Base-by-base conservation (phyloP, 2,329 filamentous ascomycete genomes). In the Alternaria atra region DNA sequence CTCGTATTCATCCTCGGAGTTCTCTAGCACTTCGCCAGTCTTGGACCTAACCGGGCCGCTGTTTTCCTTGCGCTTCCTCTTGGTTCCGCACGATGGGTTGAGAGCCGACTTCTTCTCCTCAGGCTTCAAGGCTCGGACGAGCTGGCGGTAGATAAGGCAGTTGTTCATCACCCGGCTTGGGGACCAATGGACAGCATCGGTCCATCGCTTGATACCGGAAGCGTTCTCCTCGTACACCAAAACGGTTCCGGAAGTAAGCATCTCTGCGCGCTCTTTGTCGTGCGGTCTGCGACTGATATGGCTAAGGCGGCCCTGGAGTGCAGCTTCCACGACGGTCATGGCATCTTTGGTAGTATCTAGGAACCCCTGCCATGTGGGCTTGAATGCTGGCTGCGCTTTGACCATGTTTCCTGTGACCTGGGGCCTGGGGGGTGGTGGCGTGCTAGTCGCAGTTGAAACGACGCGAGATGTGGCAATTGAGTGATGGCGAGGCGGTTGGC, bases 121-220 rank as follows among this genome's bases (percentile, higher is more conserved):
- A 4, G 76, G 76, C 52, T 76, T 77, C 27, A 77, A 55, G 5
- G 75, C 75, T 32, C 75, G 72, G 12, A 75, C 72, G 4, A 96
- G 85, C 76, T 97, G 92, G 30, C 93, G 89, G 73, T 97, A 97
- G 68, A 96, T 87, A 43, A 97, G 85, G 70, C 93, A 96, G 75
- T 95, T 95, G 60, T 90, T 90, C 48, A 94, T 83, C 48, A 96
- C 94, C 15, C 91, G 89, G 77, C 90, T 96, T 0, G 94, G 94
- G 69, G 92, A 96, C 94, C 94, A 97, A 6, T 90, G 90, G 10
- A 94, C 88, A 13, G 94, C 93, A 69, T 97, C 94, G 0, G 93
- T 97, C 94, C 94, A 97, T 57, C 94, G 86, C 81, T 96, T 96
- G 80, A 97, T 97, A 5, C 93, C 93, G 0, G 93, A 96, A 0